Evolutionary conservation across 805 yeast genomes (phyloP).

Genomic region (Metschnikowia peoriensis): DNA sequence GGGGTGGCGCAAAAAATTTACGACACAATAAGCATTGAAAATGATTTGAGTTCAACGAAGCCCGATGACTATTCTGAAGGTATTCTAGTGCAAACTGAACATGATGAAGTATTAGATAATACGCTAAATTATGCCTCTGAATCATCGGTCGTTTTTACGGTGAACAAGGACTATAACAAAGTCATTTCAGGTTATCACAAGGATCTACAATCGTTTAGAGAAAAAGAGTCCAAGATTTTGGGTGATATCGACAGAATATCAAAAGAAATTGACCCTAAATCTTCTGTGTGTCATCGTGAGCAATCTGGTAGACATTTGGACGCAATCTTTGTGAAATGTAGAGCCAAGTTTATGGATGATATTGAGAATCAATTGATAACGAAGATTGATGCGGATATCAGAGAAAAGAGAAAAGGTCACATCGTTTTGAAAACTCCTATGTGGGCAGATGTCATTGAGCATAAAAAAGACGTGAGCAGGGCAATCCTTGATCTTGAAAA

Average conservation of each 20-base stretch:
- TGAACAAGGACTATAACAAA: constrained; percentile 34
- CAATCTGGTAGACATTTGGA: constrained; percentile 33
- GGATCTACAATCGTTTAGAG: constrained; percentile 24
- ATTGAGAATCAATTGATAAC: constrained; percentile 7
- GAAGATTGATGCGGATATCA: constrained; percentile 12
- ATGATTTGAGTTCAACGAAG: background rate
- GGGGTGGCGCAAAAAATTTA: constrained; percentile 43
- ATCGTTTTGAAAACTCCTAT: constrained; percentile 45
- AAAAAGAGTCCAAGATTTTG: constrained; percentile 26
- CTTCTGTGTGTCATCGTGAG: constrained; percentile 27
- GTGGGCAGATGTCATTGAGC: constrained; percentile 56
- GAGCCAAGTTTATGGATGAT: constrained; percentile 27
- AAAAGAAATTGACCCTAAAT: constrained; percentile 27
- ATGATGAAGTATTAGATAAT: background rate
- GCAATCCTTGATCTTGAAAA: constrained; percentile 57
- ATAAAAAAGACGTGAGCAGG: constrained; percentile 44
- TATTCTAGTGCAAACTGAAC: background rate
- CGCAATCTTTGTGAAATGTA: constrained; percentile 49
- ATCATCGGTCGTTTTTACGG: constrained; percentile 22
- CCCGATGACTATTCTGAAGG: background rate
- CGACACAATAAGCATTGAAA: constrained; percentile 9
- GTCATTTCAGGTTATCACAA: constrained; percentile 35
- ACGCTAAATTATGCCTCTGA: background rate
- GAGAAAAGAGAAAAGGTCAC: constrained; percentile 39
- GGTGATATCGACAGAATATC: constrained; percentile 21